Evolutionary conservation across 441 rosid species (phyloP).

Genomic region (Eutrema salsugineum): DNA sequence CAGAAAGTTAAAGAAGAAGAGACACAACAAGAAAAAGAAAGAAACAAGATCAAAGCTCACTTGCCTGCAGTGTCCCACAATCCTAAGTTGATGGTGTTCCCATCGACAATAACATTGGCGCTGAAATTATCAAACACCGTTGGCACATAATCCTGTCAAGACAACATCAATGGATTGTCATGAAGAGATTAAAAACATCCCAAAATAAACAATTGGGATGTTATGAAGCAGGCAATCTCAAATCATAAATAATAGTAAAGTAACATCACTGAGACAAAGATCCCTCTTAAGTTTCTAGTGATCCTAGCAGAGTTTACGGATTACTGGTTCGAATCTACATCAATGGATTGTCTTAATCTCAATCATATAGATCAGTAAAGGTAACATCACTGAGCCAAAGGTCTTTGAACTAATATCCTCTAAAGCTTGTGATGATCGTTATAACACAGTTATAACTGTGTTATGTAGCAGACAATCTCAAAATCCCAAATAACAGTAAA

Average conservation of each 20-base stretch:
- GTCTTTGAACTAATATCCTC: neutral
- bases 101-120: conserved; percentile 73
- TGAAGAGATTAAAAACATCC: neutral
- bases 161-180: neutral
- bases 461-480: neutral
- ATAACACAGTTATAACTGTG: too few species aligned
- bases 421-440: neutral
- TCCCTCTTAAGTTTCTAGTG: neutral
- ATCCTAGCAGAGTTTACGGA: neutral
- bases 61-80: conserved; percentile 78
- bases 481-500: neutral
- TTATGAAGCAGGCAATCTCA: neutral
- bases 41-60: neutral
- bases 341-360: neutral
- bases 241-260: neutral
- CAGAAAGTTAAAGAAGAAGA: neutral
- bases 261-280: neutral
- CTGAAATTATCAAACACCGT: conserved; percentile 78
- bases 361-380: neutral
- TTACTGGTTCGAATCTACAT: neutral
- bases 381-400: neutral
- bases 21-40: neutral
- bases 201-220: neutral
- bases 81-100: conserved; percentile 62
- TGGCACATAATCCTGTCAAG: conserved; percentile 71